These are phyloP conservation scores for Adansonia madagascariensis DNA, from an alignment of 441 rosid genomes.

Conservation along the genomic window DNA sequence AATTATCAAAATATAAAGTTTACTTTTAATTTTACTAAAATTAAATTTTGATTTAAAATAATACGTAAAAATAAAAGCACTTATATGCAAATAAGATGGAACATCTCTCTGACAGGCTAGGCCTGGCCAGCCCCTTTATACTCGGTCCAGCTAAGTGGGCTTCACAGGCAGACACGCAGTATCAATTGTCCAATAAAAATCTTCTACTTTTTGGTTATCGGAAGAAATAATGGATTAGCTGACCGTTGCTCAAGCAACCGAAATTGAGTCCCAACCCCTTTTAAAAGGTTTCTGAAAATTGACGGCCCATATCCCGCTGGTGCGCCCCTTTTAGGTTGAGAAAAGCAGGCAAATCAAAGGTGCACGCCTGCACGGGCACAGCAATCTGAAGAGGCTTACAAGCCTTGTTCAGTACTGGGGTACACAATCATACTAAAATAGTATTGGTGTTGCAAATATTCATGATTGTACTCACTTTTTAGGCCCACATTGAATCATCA, in stretches of 20 bases:
- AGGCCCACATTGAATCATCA: neutral
- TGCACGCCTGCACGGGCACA: too few species aligned
- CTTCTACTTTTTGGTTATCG: too few species aligned
- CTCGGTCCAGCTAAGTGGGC: constrained; percentile 1
- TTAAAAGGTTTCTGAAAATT: neutral
- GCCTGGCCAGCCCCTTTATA: neutral
- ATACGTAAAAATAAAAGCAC: too few species aligned
- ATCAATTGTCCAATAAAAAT: too few species aligned
- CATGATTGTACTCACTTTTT: neutral
- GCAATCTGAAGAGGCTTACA: neutral
- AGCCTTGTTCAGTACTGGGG: neutral
- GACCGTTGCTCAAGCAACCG: neutral
- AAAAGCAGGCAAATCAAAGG: neutral
- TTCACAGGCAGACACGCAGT: neutral
- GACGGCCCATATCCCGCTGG: neutral
- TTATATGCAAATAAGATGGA: too few species aligned
- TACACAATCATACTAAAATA: neutral
- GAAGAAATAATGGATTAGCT: neutral
- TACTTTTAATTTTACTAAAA: too few species aligned
- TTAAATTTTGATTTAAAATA: too few species aligned
- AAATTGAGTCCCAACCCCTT: neutral
- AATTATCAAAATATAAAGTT: too few species aligned
- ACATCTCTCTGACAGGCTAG: neutral
- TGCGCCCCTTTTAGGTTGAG: neutral
- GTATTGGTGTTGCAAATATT: too few species aligned